Evolutionary conservation across 2,329 filamentous ascomycete genomes (phyloP).

Genomic region (Aphanoascus verrucosus): DNA sequence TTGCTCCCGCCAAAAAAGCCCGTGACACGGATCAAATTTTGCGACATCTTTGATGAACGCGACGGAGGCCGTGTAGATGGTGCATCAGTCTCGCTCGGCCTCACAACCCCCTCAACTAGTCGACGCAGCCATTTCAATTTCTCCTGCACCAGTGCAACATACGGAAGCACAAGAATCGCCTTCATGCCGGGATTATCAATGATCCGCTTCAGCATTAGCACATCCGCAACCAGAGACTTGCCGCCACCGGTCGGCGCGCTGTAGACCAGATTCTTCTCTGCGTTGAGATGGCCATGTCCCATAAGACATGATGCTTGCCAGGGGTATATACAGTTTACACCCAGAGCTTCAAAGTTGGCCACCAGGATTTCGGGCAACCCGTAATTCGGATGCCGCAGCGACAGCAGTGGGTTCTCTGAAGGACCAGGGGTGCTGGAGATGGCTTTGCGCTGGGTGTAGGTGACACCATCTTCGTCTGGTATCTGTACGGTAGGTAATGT

Average conservation of each 20-base stretch:
- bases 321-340: slow-evolving; percentile 64
- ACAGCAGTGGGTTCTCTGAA: slow-evolving; percentile 41
- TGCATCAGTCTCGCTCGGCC: slow-evolving; percentile 19
- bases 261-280: slow-evolving; percentile 63
- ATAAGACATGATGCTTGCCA: slow-evolving; percentile 69
- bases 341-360: slow-evolving; percentile 53
- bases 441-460: slow-evolving; percentile 48
- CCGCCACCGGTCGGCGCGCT: slow-evolving; percentile 68
- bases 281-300: slow-evolving; percentile 54
- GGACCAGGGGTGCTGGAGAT: slow-evolving; percentile 24
- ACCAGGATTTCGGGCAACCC: slow-evolving; percentile 51
- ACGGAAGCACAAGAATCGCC: slow-evolving; percentile 62
- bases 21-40: slow-evolving; percentile 53
- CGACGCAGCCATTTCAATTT: slow-evolving; percentile 64
- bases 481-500: slow-evolving; percentile 18
- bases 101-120: slow-evolving; percentile 51
- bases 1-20: slow-evolving; percentile 68
- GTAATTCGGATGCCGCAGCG: slow-evolving; percentile 54
- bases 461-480: slow-evolving; percentile 28
- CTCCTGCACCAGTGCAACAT: slow-evolving; percentile 69
- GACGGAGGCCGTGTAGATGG: slow-evolving; percentile 28
- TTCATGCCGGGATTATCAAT: slow-evolving; percentile 55
- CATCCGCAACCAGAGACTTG: slow-evolving; percentile 62
- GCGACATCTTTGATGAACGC: slow-evolving; percentile 46
- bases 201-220: slow-evolving; percentile 62